Evolutionary conservation across 345 rosid genomes (phyloP).

Genomic region (Corchorus olitorius): DNA sequence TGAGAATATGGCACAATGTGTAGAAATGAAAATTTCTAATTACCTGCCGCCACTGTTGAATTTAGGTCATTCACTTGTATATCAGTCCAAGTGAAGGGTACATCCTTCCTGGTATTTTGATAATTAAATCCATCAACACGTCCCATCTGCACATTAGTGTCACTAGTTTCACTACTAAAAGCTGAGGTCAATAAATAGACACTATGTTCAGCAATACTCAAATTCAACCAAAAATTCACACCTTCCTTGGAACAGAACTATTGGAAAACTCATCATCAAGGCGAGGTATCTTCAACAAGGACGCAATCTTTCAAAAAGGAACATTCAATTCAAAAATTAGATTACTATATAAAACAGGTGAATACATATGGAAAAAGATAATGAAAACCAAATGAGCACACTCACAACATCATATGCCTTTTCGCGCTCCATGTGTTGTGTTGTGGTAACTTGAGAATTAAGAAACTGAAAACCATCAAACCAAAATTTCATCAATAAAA

Average conservation of each 20-base stretch:
- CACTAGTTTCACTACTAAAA: constrained; percentile 23
- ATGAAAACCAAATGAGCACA: constrained; percentile 13
- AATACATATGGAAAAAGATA: constrained; percentile 7
- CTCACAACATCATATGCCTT: constrained; percentile 83
- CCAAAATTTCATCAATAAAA: background rate
- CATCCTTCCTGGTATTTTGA: constrained; percentile 55
- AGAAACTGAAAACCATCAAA: constrained; percentile 51
- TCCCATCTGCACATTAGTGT: constrained; percentile 55
- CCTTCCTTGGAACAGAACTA: constrained; percentile 77
- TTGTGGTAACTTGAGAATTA: constrained; percentile 75
- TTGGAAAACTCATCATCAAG: constrained; percentile 75
- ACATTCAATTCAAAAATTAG: background rate
- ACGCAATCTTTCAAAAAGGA: constrained; percentile 58
- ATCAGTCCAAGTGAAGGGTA: constrained; percentile 71
- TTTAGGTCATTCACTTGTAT: constrained; percentile 48
- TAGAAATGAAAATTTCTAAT: background rate
- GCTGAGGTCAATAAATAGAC: background rate
- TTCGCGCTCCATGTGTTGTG: constrained; percentile 79
- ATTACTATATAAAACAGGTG: background rate
- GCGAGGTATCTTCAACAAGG: constrained; percentile 82
- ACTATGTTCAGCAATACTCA: background rate
- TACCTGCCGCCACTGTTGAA: constrained; percentile 42
- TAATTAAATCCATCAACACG: constrained; percentile 68
- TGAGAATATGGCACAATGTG: background rate
- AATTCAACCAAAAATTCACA: constrained; percentile 25